These are phyloP conservation scores for Saccharomyces pastorianus DNA, from an alignment of 1,139 yeast species.

Conservation along the genomic window DNA sequence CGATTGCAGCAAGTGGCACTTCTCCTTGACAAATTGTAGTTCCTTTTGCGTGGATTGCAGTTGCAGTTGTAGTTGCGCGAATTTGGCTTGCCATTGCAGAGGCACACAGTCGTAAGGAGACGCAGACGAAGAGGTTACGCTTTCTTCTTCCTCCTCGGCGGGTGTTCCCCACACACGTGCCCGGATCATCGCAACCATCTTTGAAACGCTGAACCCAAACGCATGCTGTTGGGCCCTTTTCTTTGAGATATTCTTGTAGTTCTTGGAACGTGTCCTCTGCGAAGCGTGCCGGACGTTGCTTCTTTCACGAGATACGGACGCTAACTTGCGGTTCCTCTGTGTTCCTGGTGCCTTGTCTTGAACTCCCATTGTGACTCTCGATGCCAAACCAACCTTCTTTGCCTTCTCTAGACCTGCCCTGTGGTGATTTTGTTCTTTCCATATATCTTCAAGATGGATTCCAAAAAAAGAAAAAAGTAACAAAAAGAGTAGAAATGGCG, in stretches of 20 bases:
- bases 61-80: constrained; percentile 46
- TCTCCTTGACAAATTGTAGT: constrained; percentile 37
- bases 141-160: neutral
- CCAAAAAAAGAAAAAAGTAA: neutral
- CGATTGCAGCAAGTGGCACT: constrained; percentile 24
- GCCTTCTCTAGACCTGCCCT: too few relatives aligned
- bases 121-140: neutral
- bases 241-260: constrained; percentile 2
- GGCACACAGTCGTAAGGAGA: constrained; percentile 14
- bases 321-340: neutral
- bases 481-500: neutral
- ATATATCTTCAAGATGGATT: neutral
- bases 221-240: constrained; percentile 3
- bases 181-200: neutral
- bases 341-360: neutral
- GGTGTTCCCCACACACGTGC: neutral
- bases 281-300: neutral
- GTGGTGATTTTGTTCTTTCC: too few relatives aligned
- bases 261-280: constrained; percentile 1
- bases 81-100: constrained; percentile 29
- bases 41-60: constrained; percentile 58
- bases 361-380: neutral
- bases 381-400: neutral
- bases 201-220: neutral
- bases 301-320: neutral